phyloP scores from a whole-genome alignment of 2,329 filamentous ascomycete species.

The Talaromyces sp. region DNA sequence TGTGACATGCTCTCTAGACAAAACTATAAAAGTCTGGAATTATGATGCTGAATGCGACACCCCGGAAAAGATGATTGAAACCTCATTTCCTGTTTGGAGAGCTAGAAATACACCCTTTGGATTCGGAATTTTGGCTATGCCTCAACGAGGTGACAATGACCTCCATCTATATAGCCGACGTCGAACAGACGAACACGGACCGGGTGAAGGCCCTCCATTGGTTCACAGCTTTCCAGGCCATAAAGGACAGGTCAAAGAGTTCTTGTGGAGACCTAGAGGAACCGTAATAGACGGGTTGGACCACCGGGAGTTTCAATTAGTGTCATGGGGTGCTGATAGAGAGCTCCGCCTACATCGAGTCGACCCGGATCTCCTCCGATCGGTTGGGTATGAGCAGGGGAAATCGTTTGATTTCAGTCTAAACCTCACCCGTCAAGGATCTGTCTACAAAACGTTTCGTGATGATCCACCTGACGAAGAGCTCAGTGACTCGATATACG shows the following conservation, averaged over 20 bases:
- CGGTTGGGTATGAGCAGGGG: slow-evolving; percentile 71
- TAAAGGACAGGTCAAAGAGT: slow-evolving; percentile 73
- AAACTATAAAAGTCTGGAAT: slow-evolving; percentile 92
- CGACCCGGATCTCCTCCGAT: slow-evolving; percentile 58
- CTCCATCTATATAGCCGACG: slow-evolving; percentile 77
- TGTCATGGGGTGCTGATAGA: slow-evolving; percentile 88
- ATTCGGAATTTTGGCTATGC: slow-evolving; percentile 81
- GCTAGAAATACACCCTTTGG: slow-evolving; percentile 90
- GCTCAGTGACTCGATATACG: slow-evolving; percentile 47
- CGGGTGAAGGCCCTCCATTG: slow-evolving; percentile 34
- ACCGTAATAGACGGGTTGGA: slow-evolving; percentile 65
- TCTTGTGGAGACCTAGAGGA: slow-evolving; percentile 80
- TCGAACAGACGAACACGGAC: slow-evolving; percentile 34
- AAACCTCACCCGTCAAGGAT: slow-evolving; percentile 75
- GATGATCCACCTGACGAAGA: slow-evolving; percentile 60
- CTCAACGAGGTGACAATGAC: slow-evolving; percentile 79
- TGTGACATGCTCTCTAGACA: slow-evolving; percentile 85
- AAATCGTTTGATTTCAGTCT: slow-evolving; percentile 60
- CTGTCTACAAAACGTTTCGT: slow-evolving; percentile 79
- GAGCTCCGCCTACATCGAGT: slow-evolving; percentile 74
- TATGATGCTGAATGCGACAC: slow-evolving; percentile 60
- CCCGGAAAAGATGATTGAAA: slow-evolving; percentile 72
- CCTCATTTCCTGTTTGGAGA: slow-evolving; percentile 84
- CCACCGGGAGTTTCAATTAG: slow-evolving; percentile 83
- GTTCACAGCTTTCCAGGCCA: slow-evolving; percentile 53